Evolutionary conservation across 129 eudicot genomes (phyloP), one percentile per base, ranked within the genome.

Genomic region (Saposhnikovia divaricata): DNA sequence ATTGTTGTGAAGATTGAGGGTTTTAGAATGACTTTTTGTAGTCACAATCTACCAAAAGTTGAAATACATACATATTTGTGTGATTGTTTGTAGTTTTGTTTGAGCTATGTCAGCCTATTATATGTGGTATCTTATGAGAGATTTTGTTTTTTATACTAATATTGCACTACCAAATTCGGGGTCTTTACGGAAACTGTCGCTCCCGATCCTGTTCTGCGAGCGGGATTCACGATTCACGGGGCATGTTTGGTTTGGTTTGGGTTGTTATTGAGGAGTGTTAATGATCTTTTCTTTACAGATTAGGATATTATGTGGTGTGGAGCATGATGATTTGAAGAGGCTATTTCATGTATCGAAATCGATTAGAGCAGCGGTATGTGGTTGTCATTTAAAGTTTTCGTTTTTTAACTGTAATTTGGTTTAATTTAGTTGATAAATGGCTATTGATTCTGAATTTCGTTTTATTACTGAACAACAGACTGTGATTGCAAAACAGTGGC

Each of bases 241-340:
- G 42, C 6, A 10, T 46, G 68, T 6, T 15, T n/a, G 50, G 16
- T 25, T 23, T 37, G 14, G 31, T 59, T 46, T 12, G 37, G 37
- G 37, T 34, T 34, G 37, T 46, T 0, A 28, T 70, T 38, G 27
- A 79, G 63, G 27, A 75, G 34, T 48, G 25, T 72, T 50, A 18
- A 71, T 43, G 59, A 7, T 74, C 69, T 9, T 61, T 70, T 42
- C 28, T 80, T 69, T 75, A 72, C 97, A 96, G 99, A 85, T 96
- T 85, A 92, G 85, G 85, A 87, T 96, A 51, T 61, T 96, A 51
- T 96, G 97, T 83, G 97, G 99, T 42, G 99, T 96, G 21, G 93
- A 90, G 3, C 99, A 96, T 79, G 97, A 90, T 80, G 99, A 96
- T 87, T 79, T 96, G 84, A 90, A 90, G 86, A 87, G 87, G 53